Evolutionary conservation across 768 basidiomycete genomes (phyloP).

Genomic region (Clitopilus hobsonii): DNA sequence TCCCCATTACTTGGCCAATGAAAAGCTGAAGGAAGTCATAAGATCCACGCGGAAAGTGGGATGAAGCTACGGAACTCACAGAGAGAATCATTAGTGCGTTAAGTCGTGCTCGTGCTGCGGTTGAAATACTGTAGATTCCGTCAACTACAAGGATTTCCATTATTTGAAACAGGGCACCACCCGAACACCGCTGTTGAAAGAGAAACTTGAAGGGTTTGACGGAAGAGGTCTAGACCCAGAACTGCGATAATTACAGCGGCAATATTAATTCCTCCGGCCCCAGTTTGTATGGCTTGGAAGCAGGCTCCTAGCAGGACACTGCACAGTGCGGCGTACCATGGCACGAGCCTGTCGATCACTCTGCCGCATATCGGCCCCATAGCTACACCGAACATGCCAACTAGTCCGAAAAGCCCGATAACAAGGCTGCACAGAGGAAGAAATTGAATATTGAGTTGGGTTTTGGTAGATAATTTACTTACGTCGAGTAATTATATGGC

Average conservation of each 20-base stretch:
- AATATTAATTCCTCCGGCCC: conserved; percentile 65
- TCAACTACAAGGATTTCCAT: conserved; percentile 5
- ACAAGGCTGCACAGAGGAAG: conserved; percentile 26
- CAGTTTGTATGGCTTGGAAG: conserved; percentile 62
- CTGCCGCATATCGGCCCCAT: conserved; percentile 67
- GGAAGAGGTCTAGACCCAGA: conserved; percentile 68
- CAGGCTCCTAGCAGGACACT: conserved; percentile 41
- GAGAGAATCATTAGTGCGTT: conserved; percentile 76
- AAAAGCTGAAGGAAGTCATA: conserved; percentile 39
- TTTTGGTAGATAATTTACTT: conserved; percentile 16
- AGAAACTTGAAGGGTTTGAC: conserved; percentile 73
- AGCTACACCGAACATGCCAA: conserved; percentile 69
- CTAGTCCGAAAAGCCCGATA: conserved; percentile 72
- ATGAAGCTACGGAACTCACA: conserved; percentile 27
- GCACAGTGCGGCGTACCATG: conserved; percentile 72
- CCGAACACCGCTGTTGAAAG: conserved; percentile 55
- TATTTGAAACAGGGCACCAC: conserved; percentile 23
- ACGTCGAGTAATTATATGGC: conserved; percentile 76
- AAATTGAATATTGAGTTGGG: neutral
- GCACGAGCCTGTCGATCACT: conserved; percentile 63
- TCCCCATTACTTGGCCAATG: conserved; percentile 81
- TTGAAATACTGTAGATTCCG: conserved; percentile 28
- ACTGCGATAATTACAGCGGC: conserved; percentile 66
- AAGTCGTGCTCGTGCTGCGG: conserved; percentile 57
- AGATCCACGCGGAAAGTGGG: neutral